Evolutionary conservation across 345 rosid genomes (phyloP), one percentile per base, ranked within the genome.

Genomic region (Gossypium turneri): DNA sequence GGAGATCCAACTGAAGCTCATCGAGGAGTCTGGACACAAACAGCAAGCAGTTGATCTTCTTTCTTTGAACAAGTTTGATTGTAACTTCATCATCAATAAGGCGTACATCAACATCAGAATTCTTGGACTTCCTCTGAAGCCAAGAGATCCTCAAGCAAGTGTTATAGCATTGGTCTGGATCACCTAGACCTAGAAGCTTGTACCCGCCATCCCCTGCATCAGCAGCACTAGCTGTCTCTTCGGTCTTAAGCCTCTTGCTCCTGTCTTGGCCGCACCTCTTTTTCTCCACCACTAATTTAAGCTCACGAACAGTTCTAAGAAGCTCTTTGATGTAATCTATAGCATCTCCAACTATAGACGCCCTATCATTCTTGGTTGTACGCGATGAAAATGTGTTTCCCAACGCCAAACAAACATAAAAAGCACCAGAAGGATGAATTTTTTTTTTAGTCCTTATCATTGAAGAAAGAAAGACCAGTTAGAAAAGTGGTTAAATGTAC

Each of bases 121-220:
- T 90, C 81, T 86, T 90, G 5, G 98, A 88, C 78, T 92, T 92
- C 81, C 97, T 87, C 80, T 94, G 92, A 12, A 92, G 86, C 97
- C 95, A 91, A 55, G 97, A 90, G 82, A 90, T 90, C 75, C 98
- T 88, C 69, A 89, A 60, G 0, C 90, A 82, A 55, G 81, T 72
- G 70, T 73, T 86, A 70, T 83, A 85, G 72, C 86, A 85, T 12
- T 87, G 86, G 57, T 91, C 86, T 25, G 79, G 85, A 38, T 87
- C 84, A 29, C 72, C 88, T 2, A 76, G 59, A 0, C 67, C 88
- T 2, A 76, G 56, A 0, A 79, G 78, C 70, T 88, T 91, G 78
- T 80, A 75, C 79, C 86, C 92, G 27, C 72, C 84, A 56, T 87
- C 90, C 15, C 75, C 85, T 12, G 64, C 74, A 19, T 56, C 76